phyloP scores from a whole-genome alignment of 305 asterid species.

The Plantago coronopus region DNA sequence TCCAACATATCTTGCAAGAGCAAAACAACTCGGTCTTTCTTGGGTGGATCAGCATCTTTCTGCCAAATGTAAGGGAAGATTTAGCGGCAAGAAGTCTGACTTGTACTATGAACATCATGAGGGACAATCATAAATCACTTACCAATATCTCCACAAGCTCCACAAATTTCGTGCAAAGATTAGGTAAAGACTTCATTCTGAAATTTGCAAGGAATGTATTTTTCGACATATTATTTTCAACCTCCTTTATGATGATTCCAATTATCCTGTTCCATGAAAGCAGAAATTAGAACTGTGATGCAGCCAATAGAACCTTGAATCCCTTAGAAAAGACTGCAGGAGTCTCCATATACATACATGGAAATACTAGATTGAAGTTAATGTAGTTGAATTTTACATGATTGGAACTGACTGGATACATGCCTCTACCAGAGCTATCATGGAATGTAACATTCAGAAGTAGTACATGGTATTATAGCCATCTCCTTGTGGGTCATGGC shows the following conservation, averaged over 20 bases:
- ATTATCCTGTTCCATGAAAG: constrained; percentile 58
- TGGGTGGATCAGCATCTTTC: constrained; percentile 76
- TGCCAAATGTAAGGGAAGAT: constrained; percentile 38
- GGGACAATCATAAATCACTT: constrained; percentile 28
- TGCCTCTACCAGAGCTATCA: neutral
- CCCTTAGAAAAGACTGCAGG: neutral
- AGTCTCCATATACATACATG: constrained; percentile 13
- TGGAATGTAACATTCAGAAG: constrained; percentile 11
- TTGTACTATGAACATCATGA: constrained; percentile 11
- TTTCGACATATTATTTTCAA: constrained; percentile 67
- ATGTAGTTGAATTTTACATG: neutral
- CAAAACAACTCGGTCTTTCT: constrained; percentile 76
- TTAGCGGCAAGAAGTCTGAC: constrained; percentile 19
- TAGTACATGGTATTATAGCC: neutral
- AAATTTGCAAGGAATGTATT: constrained; percentile 72
- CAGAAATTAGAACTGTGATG: constrained; percentile 27
- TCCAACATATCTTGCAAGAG: constrained; percentile 94
- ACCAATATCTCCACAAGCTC: constrained; percentile 93
- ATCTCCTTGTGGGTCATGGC: neutral
- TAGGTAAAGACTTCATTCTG: constrained; percentile 79
- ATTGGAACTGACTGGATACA: neutral
- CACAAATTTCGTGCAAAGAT: constrained; percentile 73
- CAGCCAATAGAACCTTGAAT: constrained; percentile 11
- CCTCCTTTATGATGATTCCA: constrained; percentile 74
- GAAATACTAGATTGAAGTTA: constrained; percentile 11